A percentile compares a stretch with the other conserved stretches of the same genome.
Conservation (phyloP, 371 early-diverging fungal genomes). For the Syncephalastrum contaminatum region DNA sequence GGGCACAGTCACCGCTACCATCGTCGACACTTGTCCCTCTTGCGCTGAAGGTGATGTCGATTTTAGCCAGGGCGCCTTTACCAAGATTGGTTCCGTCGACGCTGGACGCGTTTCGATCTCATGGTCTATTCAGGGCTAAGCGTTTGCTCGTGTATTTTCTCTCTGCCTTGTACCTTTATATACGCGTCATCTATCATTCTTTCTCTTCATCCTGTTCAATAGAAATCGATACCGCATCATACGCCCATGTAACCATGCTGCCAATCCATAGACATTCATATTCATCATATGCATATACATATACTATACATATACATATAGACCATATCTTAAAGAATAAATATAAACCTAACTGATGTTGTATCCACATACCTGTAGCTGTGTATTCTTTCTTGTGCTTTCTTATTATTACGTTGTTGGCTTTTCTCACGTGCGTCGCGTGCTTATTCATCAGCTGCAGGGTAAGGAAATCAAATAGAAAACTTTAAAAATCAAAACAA, state of each 20-base stretch:
- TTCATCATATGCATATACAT: background rate
- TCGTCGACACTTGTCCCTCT: constrained; percentile 51
- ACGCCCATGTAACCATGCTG: background rate
- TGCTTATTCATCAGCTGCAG: too few relatives aligned
- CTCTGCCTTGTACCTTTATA: background rate
- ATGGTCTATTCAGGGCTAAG: constrained; percentile 31
- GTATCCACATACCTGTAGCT: too few relatives aligned
- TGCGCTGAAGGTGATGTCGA: constrained; percentile 43
- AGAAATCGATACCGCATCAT: background rate
- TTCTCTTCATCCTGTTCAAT: too few relatives aligned
- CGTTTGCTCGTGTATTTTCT: too few relatives aligned
- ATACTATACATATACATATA: too few relatives aligned
- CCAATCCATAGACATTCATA: background rate
- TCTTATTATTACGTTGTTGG: too few relatives aligned
- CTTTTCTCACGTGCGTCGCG: too few relatives aligned
- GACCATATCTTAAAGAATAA: too few relatives aligned
- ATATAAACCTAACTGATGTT: too few relatives aligned
- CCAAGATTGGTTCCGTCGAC: constrained; percentile 25
- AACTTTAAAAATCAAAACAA: too few relatives aligned
- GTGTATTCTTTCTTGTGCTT: too few relatives aligned
- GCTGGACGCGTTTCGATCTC: constrained; percentile 38
- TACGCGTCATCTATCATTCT: too few relatives aligned
- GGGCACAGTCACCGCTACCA: constrained; percentile 36
- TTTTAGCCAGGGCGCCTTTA: constrained; percentile 46
- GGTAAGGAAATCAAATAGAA: background rate